Evolutionary conservation across 1,284 basidiomycete genomes (phyloP).

Genomic region (Abortiporus biennis): DNA sequence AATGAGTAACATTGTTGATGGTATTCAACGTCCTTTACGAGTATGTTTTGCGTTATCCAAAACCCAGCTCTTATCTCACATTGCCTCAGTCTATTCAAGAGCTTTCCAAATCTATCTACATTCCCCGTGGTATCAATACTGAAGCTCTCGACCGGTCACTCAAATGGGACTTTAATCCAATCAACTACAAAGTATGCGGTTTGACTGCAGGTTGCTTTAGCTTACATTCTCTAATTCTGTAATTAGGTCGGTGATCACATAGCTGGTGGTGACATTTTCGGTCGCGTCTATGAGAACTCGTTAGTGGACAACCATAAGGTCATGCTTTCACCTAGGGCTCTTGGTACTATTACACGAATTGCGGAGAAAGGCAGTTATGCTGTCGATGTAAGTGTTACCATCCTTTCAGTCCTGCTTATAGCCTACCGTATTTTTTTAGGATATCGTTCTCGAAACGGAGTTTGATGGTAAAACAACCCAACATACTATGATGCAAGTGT

Average conservation of each 20-base stretch:
- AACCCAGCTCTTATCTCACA: slow-evolving; percentile 14
- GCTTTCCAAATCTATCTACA: slow-evolving; percentile 96
- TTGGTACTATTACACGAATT: slow-evolving; percentile 92
- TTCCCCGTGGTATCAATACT: slow-evolving; percentile 97
- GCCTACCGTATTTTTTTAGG: slow-evolving; percentile 39
- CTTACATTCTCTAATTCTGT: not conserved
- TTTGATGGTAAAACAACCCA: slow-evolving; percentile 94
- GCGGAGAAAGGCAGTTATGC: slow-evolving; percentile 94
- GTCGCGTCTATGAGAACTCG: slow-evolving; percentile 95
- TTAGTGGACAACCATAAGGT: slow-evolving; percentile 96
- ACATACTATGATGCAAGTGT: slow-evolving; percentile 96
- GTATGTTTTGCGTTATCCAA: slow-evolving; percentile 35
- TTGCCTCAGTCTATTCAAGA: slow-evolving; percentile 83
- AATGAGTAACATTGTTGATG: slow-evolving; percentile 98
- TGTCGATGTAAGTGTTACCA: slow-evolving; percentile 64
- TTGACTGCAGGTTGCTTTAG: not conserved
- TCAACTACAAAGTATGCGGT: slow-evolving; percentile 61
- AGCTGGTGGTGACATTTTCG: slow-evolving; percentile 95
- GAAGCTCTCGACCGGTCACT: slow-evolving; percentile 86
- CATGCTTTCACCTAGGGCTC: slow-evolving; percentile 89
- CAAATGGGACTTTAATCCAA: slow-evolving; percentile 96
- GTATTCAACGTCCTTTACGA: slow-evolving; percentile 88
- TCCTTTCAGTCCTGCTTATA: slow-evolving; percentile 1
- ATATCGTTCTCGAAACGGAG: slow-evolving; percentile 94
- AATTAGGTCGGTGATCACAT: slow-evolving; percentile 90